A percentile compares a stretch with the other conserved stretches of the same genome.
These are phyloP conservation scores for Erysimum cheiri DNA, from an alignment of 441 rosid species.

Conservation along the genomic window DNA sequence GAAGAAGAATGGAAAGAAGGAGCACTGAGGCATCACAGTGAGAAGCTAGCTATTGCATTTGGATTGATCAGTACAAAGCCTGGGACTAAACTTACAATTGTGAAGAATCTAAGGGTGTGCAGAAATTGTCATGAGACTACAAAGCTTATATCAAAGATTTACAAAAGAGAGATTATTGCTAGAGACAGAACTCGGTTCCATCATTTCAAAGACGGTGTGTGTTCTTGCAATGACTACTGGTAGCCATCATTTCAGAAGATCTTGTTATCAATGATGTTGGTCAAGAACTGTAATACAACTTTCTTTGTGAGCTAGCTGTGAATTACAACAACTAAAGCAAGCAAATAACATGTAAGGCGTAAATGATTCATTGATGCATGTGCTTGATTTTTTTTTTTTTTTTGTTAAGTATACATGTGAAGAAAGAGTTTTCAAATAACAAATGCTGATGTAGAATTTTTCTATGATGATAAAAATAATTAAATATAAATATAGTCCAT, in stretches of 20 bases:
- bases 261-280: neutral
- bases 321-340: neutral
- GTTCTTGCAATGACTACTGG: slow-evolving; percentile 71
- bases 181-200: slow-evolving; percentile 79
- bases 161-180: slow-evolving; percentile 74
- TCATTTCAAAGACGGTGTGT: slow-evolving; percentile 75
- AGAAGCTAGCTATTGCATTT: slow-evolving; percentile 81
- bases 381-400: too few species aligned
- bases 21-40: slow-evolving; percentile 70
- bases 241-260: slow-evolving; percentile 60
- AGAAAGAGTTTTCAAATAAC: neutral
- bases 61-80: slow-evolving; percentile 82
- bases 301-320: neutral
- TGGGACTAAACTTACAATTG: slow-evolving; percentile 72
- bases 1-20: slow-evolving; percentile 78
- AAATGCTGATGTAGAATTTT: neutral
- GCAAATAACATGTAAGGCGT: neutral
- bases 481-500: neutral
- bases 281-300: neutral
- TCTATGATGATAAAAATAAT: neutral
- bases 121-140: slow-evolving; percentile 78
- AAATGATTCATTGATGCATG: slow-evolving; percentile 4
- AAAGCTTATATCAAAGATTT: slow-evolving; percentile 74
- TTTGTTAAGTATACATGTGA: neutral
- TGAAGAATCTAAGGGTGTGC: slow-evolving; percentile 86